A percentile compares a stretch with the other conserved stretches of the same genome.
Conservation (phyloP, 371 early-diverging fungal genomes). For the Mucor mucedo region DNA sequence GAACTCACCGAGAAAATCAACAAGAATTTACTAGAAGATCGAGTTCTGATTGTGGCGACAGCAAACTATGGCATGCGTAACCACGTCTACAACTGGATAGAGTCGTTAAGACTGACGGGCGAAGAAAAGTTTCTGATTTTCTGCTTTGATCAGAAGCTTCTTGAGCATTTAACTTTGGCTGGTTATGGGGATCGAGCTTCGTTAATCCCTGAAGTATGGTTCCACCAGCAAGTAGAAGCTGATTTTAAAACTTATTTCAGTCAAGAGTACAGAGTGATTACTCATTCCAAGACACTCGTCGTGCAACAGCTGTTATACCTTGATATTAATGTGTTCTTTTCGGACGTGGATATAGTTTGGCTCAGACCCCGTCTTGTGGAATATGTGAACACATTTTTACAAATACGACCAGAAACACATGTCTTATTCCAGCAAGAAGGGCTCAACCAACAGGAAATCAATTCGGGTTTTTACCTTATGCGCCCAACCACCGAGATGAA, state of each 20-base stretch:
- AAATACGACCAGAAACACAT: conserved; percentile 43
- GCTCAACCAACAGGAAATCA: conserved; percentile 35
- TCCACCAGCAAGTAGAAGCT: conserved; percentile 43
- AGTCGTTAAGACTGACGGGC: conserved; percentile 41
- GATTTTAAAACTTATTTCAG: conserved; percentile 49
- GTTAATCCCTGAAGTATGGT: conserved; percentile 44
- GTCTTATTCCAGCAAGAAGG: conserved; percentile 50
- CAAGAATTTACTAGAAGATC: conserved; percentile 33
- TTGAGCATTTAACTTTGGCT: conserved; percentile 33
- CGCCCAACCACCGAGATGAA: conserved; percentile 39
- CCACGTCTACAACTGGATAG: conserved; percentile 57
- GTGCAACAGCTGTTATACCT: conserved; percentile 48
- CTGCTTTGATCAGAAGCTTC: conserved; percentile 49
- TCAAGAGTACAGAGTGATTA: conserved; percentile 46
- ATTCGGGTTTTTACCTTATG: conserved; percentile 50
- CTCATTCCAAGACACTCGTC: conserved; percentile 45
- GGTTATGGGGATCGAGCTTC: conserved; percentile 42
- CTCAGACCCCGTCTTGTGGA: conserved; percentile 38
- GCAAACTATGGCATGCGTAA: conserved; percentile 56
- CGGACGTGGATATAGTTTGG: conserved; percentile 52
- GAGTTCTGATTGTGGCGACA: conserved; percentile 45
- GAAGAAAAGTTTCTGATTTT: conserved; percentile 48
- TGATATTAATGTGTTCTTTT: conserved; percentile 44
- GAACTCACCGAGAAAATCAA: conserved; percentile 41
- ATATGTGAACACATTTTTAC: conserved; percentile 31